Percentiles rank a stretch among this genome's conserved stretches.
Evolutionary conservation across 345 rosid species (phyloP).

Genomic region (Citrus cavaleriei): DNA sequence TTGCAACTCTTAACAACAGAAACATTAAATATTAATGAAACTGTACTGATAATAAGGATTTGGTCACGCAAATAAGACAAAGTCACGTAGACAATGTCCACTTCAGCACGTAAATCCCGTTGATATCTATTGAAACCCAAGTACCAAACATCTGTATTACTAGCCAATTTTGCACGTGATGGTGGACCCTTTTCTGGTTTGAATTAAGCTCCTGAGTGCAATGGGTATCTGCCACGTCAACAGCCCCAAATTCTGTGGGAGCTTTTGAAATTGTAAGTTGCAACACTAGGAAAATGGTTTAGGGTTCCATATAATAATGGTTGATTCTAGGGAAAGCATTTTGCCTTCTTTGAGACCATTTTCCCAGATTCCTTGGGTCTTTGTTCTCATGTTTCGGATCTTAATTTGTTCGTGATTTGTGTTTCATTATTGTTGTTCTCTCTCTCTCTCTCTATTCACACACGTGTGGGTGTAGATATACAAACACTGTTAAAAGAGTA

Average conservation of each 20-base stretch:
- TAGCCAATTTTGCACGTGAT: conserved; percentile 18
- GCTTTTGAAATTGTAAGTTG: not conserved
- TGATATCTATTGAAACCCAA: not conserved
- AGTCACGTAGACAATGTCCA: conserved; percentile 6
- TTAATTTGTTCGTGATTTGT: not conserved
- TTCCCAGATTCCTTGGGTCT: conserved; percentile 11
- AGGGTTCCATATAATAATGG: not conserved
- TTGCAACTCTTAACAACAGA: not conserved
- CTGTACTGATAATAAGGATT: not conserved
- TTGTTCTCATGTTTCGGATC: not conserved
- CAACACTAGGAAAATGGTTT: too few species aligned
- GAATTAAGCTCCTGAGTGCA: too few species aligned
- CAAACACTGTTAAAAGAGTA: not conserved
- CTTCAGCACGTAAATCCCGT: conserved; percentile 25
- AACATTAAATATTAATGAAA: too few species aligned
- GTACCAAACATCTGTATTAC: not conserved
- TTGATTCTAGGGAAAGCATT: conserved; percentile 4
- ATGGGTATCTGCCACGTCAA: conserved; percentile 8
- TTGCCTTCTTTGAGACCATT: conserved; percentile 7
- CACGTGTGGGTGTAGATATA: too few species aligned
- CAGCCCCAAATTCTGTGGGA: not conserved
- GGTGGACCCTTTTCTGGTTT: not conserved
- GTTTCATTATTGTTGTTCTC: not conserved
- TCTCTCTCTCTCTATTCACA: too few species aligned
- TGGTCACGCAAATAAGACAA: conserved; percentile 26